These are phyloP conservation scores for Hypomyces perniciosus DNA, from an alignment of 2,329 filamentous ascomycete species.

Conservation along the genomic window DNA sequence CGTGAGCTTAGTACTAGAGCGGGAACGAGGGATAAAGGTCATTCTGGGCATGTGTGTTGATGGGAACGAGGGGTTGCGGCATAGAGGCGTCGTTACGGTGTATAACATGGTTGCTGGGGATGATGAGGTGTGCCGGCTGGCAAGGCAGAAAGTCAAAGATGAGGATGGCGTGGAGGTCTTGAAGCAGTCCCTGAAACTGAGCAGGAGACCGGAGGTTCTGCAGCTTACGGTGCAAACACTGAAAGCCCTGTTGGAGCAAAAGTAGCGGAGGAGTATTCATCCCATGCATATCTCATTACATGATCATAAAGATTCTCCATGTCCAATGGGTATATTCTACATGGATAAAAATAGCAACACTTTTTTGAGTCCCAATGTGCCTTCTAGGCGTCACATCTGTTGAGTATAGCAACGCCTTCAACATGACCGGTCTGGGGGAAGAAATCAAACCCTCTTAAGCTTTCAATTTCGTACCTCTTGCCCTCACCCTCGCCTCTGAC, in stretches of 20 bases:
- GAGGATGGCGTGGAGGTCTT: slow-evolving; percentile 62
- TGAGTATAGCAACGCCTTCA: slow-evolving; percentile 61
- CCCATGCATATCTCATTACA: not conserved
- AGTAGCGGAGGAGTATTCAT: slow-evolving; percentile 11
- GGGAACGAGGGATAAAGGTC: slow-evolving; percentile 67
- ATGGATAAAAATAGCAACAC: slow-evolving; percentile 1
- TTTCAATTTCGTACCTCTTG: slow-evolving; percentile 76
- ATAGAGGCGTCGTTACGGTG: slow-evolving; percentile 69
- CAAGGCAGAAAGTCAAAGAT: slow-evolving; percentile 53
- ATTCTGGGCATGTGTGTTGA: slow-evolving; percentile 76
- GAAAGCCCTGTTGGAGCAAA: slow-evolving; percentile 55
- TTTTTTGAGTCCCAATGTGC: not conserved
- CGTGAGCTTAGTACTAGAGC: slow-evolving; percentile 62
- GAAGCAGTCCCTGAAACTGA: slow-evolving; percentile 64
- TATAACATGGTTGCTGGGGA: slow-evolving; percentile 65
- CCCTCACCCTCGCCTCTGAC: slow-evolving; percentile 58
- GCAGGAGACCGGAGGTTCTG: slow-evolving; percentile 62
- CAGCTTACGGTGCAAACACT: slow-evolving; percentile 66
- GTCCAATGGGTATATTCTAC: not conserved
- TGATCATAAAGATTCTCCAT: not conserved
- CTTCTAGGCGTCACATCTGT: slow-evolving; percentile 40
- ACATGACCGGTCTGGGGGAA: slow-evolving; percentile 82
- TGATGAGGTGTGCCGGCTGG: slow-evolving; percentile 57
- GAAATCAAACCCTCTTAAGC: slow-evolving; percentile 88
- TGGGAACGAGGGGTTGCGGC: slow-evolving; percentile 59